Evolutionary conservation across 2,329 filamentous ascomycete genomes (phyloP).

Genomic region (Corinectria fuckeliana): DNA sequence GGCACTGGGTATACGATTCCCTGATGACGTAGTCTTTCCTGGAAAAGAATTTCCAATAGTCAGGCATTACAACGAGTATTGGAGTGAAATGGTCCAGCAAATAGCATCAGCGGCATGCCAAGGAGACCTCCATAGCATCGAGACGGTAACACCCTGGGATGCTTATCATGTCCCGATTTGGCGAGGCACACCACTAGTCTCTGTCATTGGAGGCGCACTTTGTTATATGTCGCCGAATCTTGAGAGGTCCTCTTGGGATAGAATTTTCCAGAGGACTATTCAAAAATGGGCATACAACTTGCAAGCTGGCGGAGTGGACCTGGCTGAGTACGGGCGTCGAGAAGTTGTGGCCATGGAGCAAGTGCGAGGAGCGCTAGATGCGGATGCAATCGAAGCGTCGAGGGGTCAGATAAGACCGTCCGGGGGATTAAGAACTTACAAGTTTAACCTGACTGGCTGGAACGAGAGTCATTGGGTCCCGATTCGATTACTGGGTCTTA

Average conservation of each 20-base stretch:
- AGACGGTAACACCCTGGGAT: conserved; percentile 31
- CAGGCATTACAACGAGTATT: conserved; percentile 6
- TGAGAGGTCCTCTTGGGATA: conserved; percentile 27
- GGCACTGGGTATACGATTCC: conserved; percentile 25
- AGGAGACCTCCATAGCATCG: conserved; percentile 23
- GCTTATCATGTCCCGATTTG: conserved; percentile 29
- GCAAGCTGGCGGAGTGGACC: conserved; percentile 24
- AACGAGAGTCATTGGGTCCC: conserved; percentile 31
- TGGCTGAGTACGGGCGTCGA: conserved; percentile 31
- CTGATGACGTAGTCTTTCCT: conserved; percentile 17
- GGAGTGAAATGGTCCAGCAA: conserved; percentile 2
- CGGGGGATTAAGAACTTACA: background rate
- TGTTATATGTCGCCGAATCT: conserved; percentile 31
- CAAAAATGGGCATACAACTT: conserved; percentile 27
- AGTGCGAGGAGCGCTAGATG: conserved; percentile 26
- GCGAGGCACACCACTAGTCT: conserved; percentile 32
- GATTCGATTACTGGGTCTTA: conserved; percentile 28
- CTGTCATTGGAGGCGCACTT: conserved; percentile 35
- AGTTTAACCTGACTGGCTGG: too few species aligned
- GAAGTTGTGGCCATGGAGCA: conserved; percentile 6
- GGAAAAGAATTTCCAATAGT: background rate
- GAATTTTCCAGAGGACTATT: conserved; percentile 18
- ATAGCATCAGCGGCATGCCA: background rate
- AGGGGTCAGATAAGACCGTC: conserved; percentile 10
- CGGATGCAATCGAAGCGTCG: conserved; percentile 18